A percentile compares a stretch with the other conserved stretches of the same genome.
Conservation (phyloP, 805 yeast species). For the Wickerhamomyces mucosus region DNA sequence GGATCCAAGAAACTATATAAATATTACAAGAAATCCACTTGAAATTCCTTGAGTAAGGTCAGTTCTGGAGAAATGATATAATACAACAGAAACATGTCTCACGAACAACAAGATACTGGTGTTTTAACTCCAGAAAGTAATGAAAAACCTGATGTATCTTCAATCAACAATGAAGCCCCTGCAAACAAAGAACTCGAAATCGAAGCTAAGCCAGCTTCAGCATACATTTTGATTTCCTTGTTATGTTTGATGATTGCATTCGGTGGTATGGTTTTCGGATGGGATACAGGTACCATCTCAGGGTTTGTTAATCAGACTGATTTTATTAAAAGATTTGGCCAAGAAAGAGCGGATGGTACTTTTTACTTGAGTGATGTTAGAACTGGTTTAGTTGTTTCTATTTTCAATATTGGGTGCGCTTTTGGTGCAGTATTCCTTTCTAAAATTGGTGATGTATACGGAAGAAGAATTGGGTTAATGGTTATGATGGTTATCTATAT, state of each 20-base stretch:
- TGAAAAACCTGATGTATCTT: constrained; percentile 9
- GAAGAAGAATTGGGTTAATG: constrained; percentile 59
- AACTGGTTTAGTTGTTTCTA: constrained; percentile 46
- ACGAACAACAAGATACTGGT: constrained; percentile 11
- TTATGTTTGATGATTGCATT: constrained; percentile 44
- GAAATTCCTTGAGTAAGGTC: background rate
- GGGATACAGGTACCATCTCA: constrained; percentile 75
- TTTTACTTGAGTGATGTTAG: constrained; percentile 41
- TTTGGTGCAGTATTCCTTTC: constrained; percentile 58
- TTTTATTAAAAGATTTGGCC: constrained; percentile 49
- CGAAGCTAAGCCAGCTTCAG: constrained; percentile 25
- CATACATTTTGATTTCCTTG: constrained; percentile 20
- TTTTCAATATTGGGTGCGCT: constrained; percentile 70
- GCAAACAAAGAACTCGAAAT: too few relatives aligned
- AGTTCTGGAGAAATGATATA: constrained; percentile 1
- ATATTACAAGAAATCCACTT: background rate
- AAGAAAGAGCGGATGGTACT: constrained; percentile 30
- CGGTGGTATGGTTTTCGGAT: constrained; percentile 73
- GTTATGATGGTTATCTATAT: constrained; percentile 53
- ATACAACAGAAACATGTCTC: constrained; percentile 6
- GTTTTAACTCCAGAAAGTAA: constrained; percentile 16
- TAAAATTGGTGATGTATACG: constrained; percentile 51
- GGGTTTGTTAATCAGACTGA: constrained; percentile 56
- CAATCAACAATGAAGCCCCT: constrained; percentile 3
- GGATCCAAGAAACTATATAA: constrained; percentile 2